Evolutionary conservation across 768 basidiomycete species (phyloP), one percentile per base, ranked within the genome.

Genomic region (Rhizopogon vinicolor): DNA sequence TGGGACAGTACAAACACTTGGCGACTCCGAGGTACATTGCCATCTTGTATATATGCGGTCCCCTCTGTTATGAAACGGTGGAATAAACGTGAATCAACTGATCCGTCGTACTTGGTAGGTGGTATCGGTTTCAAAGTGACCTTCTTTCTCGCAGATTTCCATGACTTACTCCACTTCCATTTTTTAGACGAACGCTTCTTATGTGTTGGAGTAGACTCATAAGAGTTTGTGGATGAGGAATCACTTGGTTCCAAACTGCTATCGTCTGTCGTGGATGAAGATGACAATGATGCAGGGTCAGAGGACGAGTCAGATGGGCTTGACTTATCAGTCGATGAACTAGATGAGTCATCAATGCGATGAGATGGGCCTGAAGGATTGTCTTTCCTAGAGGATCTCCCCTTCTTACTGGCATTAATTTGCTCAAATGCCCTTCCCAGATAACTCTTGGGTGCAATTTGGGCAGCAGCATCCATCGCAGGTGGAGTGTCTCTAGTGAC

Each of bases 1-100:
- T 65, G 52, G 2, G 63, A 63, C 0, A 69, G 35, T 8, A 57
- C 57, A 7, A 60, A 43, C 0, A 70, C 67, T 12, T 63, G 63
- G 3, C 61, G 39, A 0, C 56, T n/a, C 0, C 48, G 9, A 0
- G 53, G 44, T 0, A 67, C 63, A 8, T 43, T 28, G 1, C 64
- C 66, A 54, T 59, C 62, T 28, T 64, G 55, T 0, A 67, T 53
- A 41, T 65, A 69, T 0, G 54, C 18, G 14, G 54, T 37, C 55
- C 58, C 33, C 9, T 53, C 52, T 0, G 58, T 65, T 0, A 67
- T 18, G 42, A 67, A 67, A 1, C 53, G 18, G 3, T 55, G 42
- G 39, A 58, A 68, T 0, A 10, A 10, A 1, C 52, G 31, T 0
- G 60, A 33, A 7, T 66, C 57, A 0, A 58, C 48, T 0, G 41